Evolutionary conservation across 768 basidiomycete species (phyloP).

Genomic region (Lyophyllum semitale): DNA sequence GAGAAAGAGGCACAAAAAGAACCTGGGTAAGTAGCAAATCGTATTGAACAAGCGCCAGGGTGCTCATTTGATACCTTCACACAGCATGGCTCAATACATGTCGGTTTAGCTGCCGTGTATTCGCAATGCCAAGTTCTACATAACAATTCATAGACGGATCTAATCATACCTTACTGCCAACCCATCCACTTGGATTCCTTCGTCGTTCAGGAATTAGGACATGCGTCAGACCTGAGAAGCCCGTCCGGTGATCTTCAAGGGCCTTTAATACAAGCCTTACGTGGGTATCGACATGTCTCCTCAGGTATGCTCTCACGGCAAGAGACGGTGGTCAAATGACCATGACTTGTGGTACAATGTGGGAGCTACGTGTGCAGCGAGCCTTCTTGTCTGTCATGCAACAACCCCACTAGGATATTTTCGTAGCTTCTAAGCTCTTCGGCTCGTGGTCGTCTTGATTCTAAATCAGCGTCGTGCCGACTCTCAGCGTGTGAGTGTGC

Average conservation of each 20-base stretch:
- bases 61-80: background rate
- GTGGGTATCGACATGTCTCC: too few relatives aligned
- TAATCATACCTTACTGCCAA: background rate
- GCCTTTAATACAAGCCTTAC: too few relatives aligned
- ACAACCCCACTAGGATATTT: background rate
- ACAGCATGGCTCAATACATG: conserved; percentile 83
- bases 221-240: background rate
- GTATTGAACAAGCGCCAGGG: background rate
- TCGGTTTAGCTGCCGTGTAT: conserved; percentile 50
- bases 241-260: too few relatives aligned
- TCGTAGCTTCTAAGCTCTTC: background rate
- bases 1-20: conserved; percentile 44
- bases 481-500: too few relatives aligned
- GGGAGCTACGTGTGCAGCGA: background rate
- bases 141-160: background rate
- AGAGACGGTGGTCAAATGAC: background rate
- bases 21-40: conserved; percentile 40
- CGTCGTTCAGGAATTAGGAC: background rate
- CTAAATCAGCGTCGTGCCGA: background rate
- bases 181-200: background rate
- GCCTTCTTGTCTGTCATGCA: background rate
- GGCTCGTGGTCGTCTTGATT: background rate
- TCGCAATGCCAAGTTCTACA: background rate
- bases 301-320: too few relatives aligned
- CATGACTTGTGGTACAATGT: background rate